Evolutionary conservation across 148 eudicot species (phyloP), one percentile per base, ranked within the genome.

Genomic region (Fagopyrum homotropicum): DNA sequence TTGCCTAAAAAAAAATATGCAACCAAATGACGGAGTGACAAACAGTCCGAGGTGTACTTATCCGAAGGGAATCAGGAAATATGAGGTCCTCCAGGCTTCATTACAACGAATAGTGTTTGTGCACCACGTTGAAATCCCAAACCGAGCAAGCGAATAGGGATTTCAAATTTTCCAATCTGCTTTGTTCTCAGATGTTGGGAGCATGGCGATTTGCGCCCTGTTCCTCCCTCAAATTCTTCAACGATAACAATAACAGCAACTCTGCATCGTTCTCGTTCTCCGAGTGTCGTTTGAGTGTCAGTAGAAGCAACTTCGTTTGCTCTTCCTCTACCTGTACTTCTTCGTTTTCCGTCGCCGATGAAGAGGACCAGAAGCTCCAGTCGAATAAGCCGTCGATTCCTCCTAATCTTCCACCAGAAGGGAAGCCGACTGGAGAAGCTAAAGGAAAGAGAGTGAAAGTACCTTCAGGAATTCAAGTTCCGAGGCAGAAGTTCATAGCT

Each of bases 401-500:
- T 63, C 69, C 69, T 15, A 29, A 63, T 63, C 69, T 5, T 29
- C 69, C 69, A 16, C 11, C 5, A 0, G n/a, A 63, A 7, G 69
- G 43, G 69, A 29, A 63, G 12, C 44, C 69, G 8, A 12, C 30
- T 30, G 44, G 56, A 47, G 48, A 72, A 72, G 10, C 30, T n/a
- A 46, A 72, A n/a, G 45, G 76, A n/a, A 7, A 51, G 45, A 50
- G 59, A 29, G 52, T 29, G 45, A 43, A 22, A 73, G 63, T 30
- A 9, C 75, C 75, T 4, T 84, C 87, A 1, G 72, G 73, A 72
- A 86, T 93, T 79, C 79, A 85, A 72, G 98, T 93, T 4, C 90
- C 93, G 12, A 84, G 98, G 73, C 93, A 88, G 55, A 87, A 83
- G 64, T 82, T 84, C 64, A 93, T 93, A 40, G 74, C 93, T 6